phyloP scores from a whole-genome alignment of 78 protist genomes.

The Neovahlkampfia damariscottae region DNA sequence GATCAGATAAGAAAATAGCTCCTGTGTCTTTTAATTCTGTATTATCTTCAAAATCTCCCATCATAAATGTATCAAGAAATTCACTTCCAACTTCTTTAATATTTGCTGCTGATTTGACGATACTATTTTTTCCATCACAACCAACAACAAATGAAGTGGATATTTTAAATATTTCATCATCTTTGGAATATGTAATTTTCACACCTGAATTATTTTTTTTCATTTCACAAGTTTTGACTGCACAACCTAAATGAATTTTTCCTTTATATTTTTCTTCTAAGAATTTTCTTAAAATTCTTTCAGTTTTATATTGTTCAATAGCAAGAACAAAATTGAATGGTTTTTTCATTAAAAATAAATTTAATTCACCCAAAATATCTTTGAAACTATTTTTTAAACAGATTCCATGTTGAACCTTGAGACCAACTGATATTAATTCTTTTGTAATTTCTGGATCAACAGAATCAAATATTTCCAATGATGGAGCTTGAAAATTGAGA shows the following conservation, averaged over 20 bases:
- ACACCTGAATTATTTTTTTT: background rate
- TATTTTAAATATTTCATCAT: background rate
- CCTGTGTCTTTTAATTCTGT: background rate
- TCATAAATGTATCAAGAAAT: background rate
- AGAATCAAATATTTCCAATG: background rate
- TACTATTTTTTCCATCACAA: constrained; percentile 1
- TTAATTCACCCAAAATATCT: background rate
- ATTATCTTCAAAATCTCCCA: background rate
- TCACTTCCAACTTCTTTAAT: background rate
- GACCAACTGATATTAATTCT: background rate
- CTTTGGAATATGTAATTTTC: background rate
- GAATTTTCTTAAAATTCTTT: background rate
- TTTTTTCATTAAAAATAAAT: background rate
- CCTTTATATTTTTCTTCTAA: background rate
- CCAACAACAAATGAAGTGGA: background rate
- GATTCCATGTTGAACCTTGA: background rate
- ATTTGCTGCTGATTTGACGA: background rate
- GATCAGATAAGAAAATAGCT: background rate
- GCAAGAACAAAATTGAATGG: background rate
- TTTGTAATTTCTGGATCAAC: background rate
- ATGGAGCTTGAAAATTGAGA: too few species aligned
- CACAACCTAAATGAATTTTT: background rate
- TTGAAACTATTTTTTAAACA: background rate
- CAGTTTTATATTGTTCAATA: background rate
- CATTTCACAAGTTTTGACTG: background rate